Base-by-base conservation (phyloP, 305 asterid genomes). In the Striga hermonthica region DNA sequence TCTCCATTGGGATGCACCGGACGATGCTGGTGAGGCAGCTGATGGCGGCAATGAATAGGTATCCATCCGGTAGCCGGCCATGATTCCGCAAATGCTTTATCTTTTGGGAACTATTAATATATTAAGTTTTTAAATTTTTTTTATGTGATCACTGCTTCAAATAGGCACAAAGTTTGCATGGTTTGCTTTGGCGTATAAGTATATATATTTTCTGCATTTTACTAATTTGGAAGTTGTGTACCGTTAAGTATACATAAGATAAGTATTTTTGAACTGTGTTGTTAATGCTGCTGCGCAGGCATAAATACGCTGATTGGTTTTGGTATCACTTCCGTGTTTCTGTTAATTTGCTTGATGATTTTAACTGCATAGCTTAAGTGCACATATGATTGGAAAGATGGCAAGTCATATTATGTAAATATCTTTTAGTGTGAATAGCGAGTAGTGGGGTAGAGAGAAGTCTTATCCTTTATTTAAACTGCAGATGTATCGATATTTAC, bases 21-120 rank as follows among this genome's bases (percentile, higher is more conserved):
- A 14, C 35, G 47, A 10, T 12, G 36, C 6, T 31, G 60, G 39
- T 22, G 31, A 6, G 57, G 54, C 15, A 6, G 60, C 5, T 54
- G 31, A 22, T 22, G 60, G 10, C 12, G 60, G 12, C 39, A 54
- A 54, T 54, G 39, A 54, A 22, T 54, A 54, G 60, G 60, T 54
- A 54, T 22, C 39, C 59, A 40, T 50, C 57, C 57, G 37, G 22
- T 22, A 54, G 38, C 38, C 9, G 59, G 59, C 13, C 37, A 14
- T 31, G 16, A 14, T 15, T 4, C 59, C 2, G 31, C 31, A 22
- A 22, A 52, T 14, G 3, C 1, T 22, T 37, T 54, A 16, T 11
- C 28, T 28, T 45, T 9, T n/a, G 52, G 52, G n/a, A 45, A 40
- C 45, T 40, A 45, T 9, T 9, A 9, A 45, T 6, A 9, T 45